These are phyloP conservation scores for Chrysopogon serrulatus DNA, from an alignment of 176 grass and related monocot species.

Conservation along the genomic window DNA sequence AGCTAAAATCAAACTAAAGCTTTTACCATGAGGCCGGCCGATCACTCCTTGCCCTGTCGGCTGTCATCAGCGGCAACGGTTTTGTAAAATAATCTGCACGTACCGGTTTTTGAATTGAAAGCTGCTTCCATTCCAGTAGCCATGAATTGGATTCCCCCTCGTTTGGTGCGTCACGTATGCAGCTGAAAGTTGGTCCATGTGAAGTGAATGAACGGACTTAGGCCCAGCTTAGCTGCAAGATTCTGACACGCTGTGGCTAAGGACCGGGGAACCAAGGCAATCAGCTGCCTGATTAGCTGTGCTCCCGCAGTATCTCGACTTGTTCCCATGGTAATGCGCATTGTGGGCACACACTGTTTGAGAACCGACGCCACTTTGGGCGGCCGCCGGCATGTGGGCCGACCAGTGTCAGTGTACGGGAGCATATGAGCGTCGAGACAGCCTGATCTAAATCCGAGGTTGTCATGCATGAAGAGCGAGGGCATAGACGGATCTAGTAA, in stretches of 20 bases:
- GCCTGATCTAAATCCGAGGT: background rate
- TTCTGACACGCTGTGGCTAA: background rate
- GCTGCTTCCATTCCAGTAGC: too few relatives aligned
- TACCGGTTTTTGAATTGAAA: too few relatives aligned
- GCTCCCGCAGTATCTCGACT: background rate
- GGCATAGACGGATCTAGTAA: too few relatives aligned
- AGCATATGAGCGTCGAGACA: background rate
- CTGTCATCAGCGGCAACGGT: background rate
- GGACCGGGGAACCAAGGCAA: background rate
- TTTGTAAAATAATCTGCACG: background rate
- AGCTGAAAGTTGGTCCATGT: background rate
- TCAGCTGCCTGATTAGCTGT: background rate
- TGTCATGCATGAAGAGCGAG: too few relatives aligned
- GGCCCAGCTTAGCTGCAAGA: background rate
- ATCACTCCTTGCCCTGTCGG: background rate
- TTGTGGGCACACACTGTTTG: constrained; percentile 4
- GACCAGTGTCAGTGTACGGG: background rate
- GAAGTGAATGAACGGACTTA: background rate
- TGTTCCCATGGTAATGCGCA: background rate
- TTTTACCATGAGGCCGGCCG: background rate
- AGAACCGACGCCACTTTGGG: background rate
- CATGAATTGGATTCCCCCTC: too few relatives aligned
- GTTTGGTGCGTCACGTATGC: background rate
- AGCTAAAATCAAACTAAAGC: too few relatives aligned
- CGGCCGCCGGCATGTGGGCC: background rate